phyloP scores from a whole-genome alignment of 257 asterid species.

The Fraxinus cuspidata region DNA sequence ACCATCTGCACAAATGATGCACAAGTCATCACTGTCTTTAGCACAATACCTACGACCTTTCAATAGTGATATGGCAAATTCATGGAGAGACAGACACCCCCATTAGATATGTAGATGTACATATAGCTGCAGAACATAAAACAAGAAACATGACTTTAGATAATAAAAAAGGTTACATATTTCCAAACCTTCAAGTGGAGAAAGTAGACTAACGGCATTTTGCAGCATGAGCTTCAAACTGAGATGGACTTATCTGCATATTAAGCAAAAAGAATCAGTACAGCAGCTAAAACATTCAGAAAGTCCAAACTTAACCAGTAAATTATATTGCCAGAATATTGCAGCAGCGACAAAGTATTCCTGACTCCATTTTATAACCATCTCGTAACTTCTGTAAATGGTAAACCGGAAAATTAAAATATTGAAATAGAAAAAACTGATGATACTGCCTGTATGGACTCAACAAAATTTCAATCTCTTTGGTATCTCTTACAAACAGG shows the following conservation, averaged over 20 bases:
- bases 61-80: slow-evolving; percentile 72
- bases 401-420: slow-evolving; percentile 23
- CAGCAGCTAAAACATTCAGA: slow-evolving; percentile 22
- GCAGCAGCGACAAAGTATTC: slow-evolving; percentile 90
- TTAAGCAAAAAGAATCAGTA: slow-evolving; percentile 27
- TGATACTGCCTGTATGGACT: neutral
- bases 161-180: slow-evolving; percentile 4
- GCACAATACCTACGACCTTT: slow-evolving; percentile 72
- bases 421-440: slow-evolving; percentile 21
- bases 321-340: slow-evolving; percentile 63
- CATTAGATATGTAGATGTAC: slow-evolving; percentile 94
- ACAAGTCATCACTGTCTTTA: slow-evolving; percentile 84
- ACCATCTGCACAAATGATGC: slow-evolving; percentile 99
- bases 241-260: slow-evolving; percentile 92
- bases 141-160: slow-evolving; percentile 21
- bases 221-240: slow-evolving; percentile 97
- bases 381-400: slow-evolving; percentile 70
- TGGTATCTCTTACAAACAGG: no score
- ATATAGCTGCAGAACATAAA: slow-evolving; percentile 66
- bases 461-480: no score
- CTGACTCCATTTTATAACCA: slow-evolving; percentile 86
- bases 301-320: slow-evolving; percentile 13
- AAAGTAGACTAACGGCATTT: slow-evolving; percentile 76
- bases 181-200: slow-evolving; percentile 19
- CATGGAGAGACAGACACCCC: slow-evolving; percentile 99